phyloP scores from a whole-genome alignment of 106 monocot species.

The Xerophyta viscosa region DNA sequence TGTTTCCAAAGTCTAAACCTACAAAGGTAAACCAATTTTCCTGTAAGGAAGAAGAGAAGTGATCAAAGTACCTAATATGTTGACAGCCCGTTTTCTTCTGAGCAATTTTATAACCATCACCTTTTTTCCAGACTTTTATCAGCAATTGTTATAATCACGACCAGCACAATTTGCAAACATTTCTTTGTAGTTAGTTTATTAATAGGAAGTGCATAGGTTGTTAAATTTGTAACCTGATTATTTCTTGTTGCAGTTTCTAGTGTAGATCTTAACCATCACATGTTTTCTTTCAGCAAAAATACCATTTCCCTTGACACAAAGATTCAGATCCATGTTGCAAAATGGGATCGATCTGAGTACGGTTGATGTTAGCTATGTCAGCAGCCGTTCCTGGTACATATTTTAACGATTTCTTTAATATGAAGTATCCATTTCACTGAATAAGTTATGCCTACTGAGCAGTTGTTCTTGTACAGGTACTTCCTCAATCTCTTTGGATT shows the following conservation, averaged over 20 bases:
- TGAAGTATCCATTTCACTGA: no score
- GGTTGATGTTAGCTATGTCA: slow-evolving; percentile 99
- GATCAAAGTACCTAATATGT: no score
- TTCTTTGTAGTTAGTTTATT: no score
- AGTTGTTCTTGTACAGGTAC: slow-evolving; percentile 41
- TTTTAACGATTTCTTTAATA: slow-evolving; percentile 2
- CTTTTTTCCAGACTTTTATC: no score
- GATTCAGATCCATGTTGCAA: slow-evolving; percentile 95
- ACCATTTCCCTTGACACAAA: slow-evolving; percentile 88
- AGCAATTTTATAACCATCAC: no score
- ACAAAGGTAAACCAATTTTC: no score
- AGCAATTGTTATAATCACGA: no score
- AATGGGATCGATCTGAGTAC: slow-evolving; percentile 99
- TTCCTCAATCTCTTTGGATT: slow-evolving; percentile 94
- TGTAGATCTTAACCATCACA: neutral
- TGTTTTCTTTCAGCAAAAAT: slow-evolving; percentile 66
- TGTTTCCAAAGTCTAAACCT: no score
- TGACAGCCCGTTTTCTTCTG: no score
- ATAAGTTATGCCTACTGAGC: neutral
- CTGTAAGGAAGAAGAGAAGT: no score
- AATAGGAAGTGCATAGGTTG: neutral
- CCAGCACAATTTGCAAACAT: no score
- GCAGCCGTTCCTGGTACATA: slow-evolving; percentile 94
- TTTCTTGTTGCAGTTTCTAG: neutral
- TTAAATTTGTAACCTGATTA: neutral